Evolutionary conservation across 768 basidiomycete genomes (phyloP).

Genomic region (Mycena galericulata): DNA sequence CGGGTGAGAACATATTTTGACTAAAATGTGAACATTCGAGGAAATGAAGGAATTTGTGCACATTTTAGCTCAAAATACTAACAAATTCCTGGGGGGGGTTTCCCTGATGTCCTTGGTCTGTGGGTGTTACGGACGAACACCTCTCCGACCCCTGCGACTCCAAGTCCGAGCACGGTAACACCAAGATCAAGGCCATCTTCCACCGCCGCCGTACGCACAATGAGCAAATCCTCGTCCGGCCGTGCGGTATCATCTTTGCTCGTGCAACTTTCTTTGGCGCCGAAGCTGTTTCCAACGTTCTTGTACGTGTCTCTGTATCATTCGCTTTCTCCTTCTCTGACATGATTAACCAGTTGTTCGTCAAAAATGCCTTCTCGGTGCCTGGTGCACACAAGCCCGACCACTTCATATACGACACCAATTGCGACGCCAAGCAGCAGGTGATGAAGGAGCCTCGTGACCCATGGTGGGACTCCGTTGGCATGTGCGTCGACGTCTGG

Average conservation of each 20-base stretch:
- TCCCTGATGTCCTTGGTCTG: too few species aligned
- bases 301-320: constrained; percentile 21
- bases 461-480: constrained; percentile 16
- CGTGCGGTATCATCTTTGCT: constrained; percentile 36
- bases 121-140: too few species aligned
- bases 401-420: constrained; percentile 35
- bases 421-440: constrained; percentile 31
- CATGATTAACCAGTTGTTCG: background rate
- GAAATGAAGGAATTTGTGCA: too few species aligned
- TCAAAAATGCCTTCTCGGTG: constrained; percentile 38
- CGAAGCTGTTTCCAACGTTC: constrained; percentile 33
- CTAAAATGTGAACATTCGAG: too few species aligned
- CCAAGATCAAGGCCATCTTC: constrained; percentile 32
- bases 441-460: constrained; percentile 10
- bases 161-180: constrained; percentile 14
- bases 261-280: constrained; percentile 37
- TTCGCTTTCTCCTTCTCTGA: background rate
- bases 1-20: too few species aligned
- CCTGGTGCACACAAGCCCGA: constrained; percentile 41
- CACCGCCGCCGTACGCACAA: constrained; percentile 33
- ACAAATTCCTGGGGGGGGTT: too few species aligned
- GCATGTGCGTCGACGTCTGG: constrained; percentile 30
- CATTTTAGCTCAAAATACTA: too few species aligned
- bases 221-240: constrained; percentile 33
- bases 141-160: constrained; percentile 13